phyloP scores from a whole-genome alignment of 2,329 filamentous ascomycete genomes.

The Claviceps fusiformis region DNA sequence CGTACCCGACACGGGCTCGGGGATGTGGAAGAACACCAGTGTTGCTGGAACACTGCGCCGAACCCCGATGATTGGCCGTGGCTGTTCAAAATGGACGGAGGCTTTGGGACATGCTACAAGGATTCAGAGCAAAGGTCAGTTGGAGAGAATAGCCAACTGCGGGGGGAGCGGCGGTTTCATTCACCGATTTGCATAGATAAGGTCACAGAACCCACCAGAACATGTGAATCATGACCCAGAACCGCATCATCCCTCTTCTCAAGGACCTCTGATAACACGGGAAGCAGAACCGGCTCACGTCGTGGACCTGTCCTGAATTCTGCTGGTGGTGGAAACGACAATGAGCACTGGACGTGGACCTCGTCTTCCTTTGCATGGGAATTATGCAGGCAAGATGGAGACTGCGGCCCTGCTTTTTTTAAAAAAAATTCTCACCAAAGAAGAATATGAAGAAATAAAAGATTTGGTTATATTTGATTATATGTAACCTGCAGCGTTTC shows the following conservation, averaged over 20 bases:
- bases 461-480: neutral
- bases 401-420: neutral
- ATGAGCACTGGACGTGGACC: neutral
- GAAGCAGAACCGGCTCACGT: neutral
- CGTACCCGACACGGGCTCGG: constrained; percentile 13
- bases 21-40: constrained; percentile 29
- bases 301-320: neutral
- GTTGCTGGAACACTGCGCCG: constrained; percentile 31
- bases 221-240: constrained; percentile 15
- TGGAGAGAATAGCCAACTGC: constrained; percentile 28
- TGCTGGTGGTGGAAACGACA: neutral
- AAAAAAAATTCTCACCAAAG: too few relatives aligned
- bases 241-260: too few relatives aligned
- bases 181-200: constrained; percentile 29
- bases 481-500: neutral
- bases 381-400: too few relatives aligned
- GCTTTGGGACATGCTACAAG: constrained; percentile 20
- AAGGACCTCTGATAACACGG: neutral
- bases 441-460: too few relatives aligned
- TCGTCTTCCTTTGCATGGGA: neutral
- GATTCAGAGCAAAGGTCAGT: constrained; percentile 24
- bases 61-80: constrained; percentile 29
- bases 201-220: too few relatives aligned
- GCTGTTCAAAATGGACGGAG: constrained; percentile 21
- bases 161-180: constrained; percentile 32